Evolutionary conservation across 192 early-diverging fungal species (phyloP).

Genomic region (Umbelopsis sp.): DNA sequence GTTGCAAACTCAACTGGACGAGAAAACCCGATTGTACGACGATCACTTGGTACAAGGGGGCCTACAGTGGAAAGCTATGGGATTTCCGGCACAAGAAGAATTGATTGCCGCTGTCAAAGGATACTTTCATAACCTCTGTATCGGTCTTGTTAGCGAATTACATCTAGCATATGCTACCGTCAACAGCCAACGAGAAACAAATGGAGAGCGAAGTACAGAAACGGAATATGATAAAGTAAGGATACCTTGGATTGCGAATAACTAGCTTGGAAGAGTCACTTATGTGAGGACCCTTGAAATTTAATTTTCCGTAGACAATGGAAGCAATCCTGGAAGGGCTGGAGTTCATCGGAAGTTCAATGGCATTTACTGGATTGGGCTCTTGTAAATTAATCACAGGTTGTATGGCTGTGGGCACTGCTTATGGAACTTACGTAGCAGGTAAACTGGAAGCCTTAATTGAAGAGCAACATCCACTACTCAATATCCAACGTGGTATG

Average conservation of each 20-base stretch:
- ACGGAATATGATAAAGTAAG: constrained; percentile 29
- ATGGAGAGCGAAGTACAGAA: constrained; percentile 6
- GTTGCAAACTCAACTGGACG: constrained; percentile 28
- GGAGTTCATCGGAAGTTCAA: constrained; percentile 12
- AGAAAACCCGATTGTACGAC: constrained; percentile 24
- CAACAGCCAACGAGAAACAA: constrained; percentile 12
- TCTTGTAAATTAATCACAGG: constrained; percentile 8
- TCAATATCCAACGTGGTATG: not conserved
- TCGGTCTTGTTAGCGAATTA: constrained; percentile 21
- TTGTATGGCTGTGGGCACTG: not conserved
- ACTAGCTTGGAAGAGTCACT: not conserved
- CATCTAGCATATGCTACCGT: constrained; percentile 25
- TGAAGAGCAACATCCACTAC: constrained; percentile 15
- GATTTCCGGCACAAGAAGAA: constrained; percentile 32
- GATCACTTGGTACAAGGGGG: constrained; percentile 33
- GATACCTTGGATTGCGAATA: not conserved
- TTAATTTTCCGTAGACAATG: constrained; percentile 15
- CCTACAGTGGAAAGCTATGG: constrained; percentile 42
- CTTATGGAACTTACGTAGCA: constrained; percentile 2
- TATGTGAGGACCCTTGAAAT: constrained; percentile 1
- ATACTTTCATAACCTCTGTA: constrained; percentile 30
- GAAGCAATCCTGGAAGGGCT: constrained; percentile 7
- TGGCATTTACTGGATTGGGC: constrained; percentile 6
- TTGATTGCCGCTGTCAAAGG: constrained; percentile 24
- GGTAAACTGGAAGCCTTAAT: constrained; percentile 1